Base-by-base conservation (phyloP, 441 rosid genomes). In the Bocquillonia castaneifolia region DNA sequence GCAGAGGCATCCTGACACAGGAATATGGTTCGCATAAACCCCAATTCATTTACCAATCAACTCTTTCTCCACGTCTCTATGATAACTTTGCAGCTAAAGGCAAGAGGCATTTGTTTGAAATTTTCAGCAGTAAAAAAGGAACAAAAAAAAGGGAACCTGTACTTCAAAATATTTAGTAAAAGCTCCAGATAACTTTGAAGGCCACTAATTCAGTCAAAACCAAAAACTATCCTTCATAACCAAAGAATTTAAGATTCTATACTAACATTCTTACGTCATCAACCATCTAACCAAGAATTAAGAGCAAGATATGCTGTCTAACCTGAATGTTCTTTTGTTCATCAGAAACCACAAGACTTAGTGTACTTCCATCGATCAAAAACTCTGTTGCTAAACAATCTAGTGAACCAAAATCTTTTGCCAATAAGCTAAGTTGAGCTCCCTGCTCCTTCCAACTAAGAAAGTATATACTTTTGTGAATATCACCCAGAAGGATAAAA, bases 401-500 rank as follows among this genome's bases (percentile, higher is more conserved):
- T 31, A 94, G 94, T 36, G 94, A 87, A 63, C 96, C 96, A 60
- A 90, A 94, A 82, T 94, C 99, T 81, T 94, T 94, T 69, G 98
- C 97, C 83, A 94, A 76, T 79, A 92, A 83, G 80, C 67, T 88
- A 68, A 94, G 96, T 74, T 92, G 98, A 74, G 99, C 87, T 63
- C 97, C 99, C 78, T 92, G 93, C 81, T 94, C 99, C 79, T 90
- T 94, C 99, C 99, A 94, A 78, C 82, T 90, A 67, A 94, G 94
- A 77, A 94, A 94, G 82, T 90, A 89, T 75, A 92, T 88, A 79
- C 99, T 92, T 83, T 89, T 85, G 81, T 94, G 97, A 81, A 90
- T 74, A 67, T 94, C 99, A 36, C 99, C 94, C 70, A 92, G 83
- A 25, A 90, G 86, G 74, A 90, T 86, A 66, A 90, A 90, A 81